Evolutionary conservation across 2,329 filamentous ascomycete species (phyloP).

Genomic region (Gremmenia infestans): DNA sequence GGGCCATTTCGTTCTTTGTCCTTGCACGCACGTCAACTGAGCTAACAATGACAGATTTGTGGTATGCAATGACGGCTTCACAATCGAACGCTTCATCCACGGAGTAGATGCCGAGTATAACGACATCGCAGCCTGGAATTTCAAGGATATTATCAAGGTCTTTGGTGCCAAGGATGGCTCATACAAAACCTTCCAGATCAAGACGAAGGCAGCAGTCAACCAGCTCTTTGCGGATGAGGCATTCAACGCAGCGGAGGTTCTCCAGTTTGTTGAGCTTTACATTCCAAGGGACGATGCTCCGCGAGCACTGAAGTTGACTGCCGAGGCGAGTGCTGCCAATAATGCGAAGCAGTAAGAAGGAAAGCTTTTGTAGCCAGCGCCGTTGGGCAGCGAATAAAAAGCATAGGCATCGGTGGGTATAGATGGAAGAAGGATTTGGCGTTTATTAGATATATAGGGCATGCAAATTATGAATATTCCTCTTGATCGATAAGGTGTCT

Average conservation of each 20-base stretch:
- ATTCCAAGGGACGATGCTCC: constrained; percentile 79
- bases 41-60: constrained; percentile 52
- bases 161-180: constrained; percentile 59
- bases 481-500: neutral
- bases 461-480: neutral
- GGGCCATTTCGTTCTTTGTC: constrained; percentile 8
- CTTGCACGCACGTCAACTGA: constrained; percentile 3
- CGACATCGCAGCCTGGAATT: constrained; percentile 72
- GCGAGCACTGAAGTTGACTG: constrained; percentile 61
- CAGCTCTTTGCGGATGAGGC: constrained; percentile 57
- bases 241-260: constrained; percentile 52
- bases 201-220: constrained; percentile 64
- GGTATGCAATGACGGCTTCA: constrained; percentile 84
- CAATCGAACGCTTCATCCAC: constrained; percentile 85
- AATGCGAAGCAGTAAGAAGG: constrained; percentile 45
- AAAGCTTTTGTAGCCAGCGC: no score
- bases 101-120: constrained; percentile 78
- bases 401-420: neutral
- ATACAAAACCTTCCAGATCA: constrained; percentile 60
- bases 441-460: neutral
- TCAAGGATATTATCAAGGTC: constrained; percentile 59
- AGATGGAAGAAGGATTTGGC: neutral
- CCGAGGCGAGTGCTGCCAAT: constrained; percentile 63
- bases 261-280: constrained; percentile 76
- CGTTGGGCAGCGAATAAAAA: no score